Evolutionary conservation across 2,329 filamentous ascomycete species (phyloP), one percentile per base, ranked within the genome.

Genomic region (Pseudocercospora macadamiae): DNA sequence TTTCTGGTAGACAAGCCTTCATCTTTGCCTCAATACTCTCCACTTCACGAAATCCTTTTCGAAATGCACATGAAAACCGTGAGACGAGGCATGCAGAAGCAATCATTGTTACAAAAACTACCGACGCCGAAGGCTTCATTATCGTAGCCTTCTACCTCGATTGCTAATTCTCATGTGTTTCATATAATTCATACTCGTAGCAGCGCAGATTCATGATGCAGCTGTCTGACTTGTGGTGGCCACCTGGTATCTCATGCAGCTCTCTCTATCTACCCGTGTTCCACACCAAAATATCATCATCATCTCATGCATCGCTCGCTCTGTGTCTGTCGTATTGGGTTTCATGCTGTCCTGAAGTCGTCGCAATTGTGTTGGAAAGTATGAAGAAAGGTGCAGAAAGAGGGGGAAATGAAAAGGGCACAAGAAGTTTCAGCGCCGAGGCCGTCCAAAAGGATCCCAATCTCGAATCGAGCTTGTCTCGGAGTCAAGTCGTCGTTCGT

Each of bases 231-330:
- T 32, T 12, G n/a, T n/a, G n/a, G 19, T 21, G 45, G n/a, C 45
- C 45, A 28, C 45, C 45, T 56, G 53, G 47, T 53, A 49, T 60
- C 57, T 53, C 49, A 60, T 60, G 57, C 57, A 60, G 53, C 53
- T 53, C 51, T 49, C 23, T 49, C 45, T 25, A 49, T 32, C 25
- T 28, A 32, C 42, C 42, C n/a, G 23, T 47, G 23, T 21, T 32
- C 45, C 6, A 16, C 23, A 21, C 45, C 45, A 18, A 49, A n/a
- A n/a, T n/a, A n/a, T 49, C 12, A 7, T 48, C 37, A 30, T 54
- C 30, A 37, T 32, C 57, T 53, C 34, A 56, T 55, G 30, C 48
- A 48, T 60, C 39, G 47, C n/a, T n/a, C n/a, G n/a, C n/a, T n/a
- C n/a, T 56, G 28, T 53, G 47, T 28, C 51, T 49, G 47, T 44